Conservation (phyloP, 345 rosid species). For the Salix brachista region DNA sequence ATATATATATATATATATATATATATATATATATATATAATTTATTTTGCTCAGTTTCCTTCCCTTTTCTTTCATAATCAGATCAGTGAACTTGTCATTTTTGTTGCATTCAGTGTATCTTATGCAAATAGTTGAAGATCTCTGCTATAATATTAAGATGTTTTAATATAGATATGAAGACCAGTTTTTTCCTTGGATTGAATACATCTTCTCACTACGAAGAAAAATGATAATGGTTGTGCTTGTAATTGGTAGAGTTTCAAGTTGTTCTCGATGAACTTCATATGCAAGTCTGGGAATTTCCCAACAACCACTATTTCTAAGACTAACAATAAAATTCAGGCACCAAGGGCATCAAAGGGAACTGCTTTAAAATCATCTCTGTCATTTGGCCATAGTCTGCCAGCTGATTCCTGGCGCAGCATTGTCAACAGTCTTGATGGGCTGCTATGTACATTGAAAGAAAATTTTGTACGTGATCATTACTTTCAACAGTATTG, state of each 20-base stretch:
- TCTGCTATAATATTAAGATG: not conserved
- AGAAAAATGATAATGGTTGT: not conserved
- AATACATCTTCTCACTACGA: not conserved
- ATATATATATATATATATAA: too few species aligned
- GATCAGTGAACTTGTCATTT: not conserved
- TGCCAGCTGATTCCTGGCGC: constrained; percentile 11
- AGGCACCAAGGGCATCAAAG: constrained; percentile 22
- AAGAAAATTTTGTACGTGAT: constrained; percentile 24
- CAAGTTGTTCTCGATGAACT: not conserved
- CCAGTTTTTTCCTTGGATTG: not conserved
- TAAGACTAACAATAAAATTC: not conserved
- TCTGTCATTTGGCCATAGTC: not conserved
- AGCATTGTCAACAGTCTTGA: constrained; percentile 22
- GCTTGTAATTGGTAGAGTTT: not conserved
- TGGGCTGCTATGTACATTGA: constrained; percentile 9
- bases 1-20: too few species aligned
- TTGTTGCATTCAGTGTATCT: not conserved
- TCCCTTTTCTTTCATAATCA: not conserved
- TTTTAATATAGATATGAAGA: constrained; percentile 1
- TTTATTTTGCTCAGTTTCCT: not conserved
- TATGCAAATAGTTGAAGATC: constrained; percentile 1
- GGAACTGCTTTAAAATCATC: constrained; percentile 15
- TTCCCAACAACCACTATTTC: not conserved
- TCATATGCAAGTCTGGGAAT: not conserved
- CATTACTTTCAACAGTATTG: not conserved